A percentile compares a stretch with the other conserved stretches of the same genome.
Evolutionary conservation across 345 rosid genomes (phyloP).

Genomic region (Eutrema yunnanense): DNA sequence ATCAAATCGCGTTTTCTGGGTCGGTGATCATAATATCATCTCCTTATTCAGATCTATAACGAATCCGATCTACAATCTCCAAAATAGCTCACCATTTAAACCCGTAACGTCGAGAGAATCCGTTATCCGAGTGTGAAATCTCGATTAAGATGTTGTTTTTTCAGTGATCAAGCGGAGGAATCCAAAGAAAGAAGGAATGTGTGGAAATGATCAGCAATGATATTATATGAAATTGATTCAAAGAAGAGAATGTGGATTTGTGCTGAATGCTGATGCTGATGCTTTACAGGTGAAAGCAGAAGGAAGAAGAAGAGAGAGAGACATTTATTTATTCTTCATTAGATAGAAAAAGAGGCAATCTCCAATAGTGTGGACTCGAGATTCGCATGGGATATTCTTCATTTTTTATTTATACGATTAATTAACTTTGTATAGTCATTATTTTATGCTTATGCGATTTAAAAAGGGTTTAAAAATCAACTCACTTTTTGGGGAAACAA

Average conservation of each 20-base stretch:
- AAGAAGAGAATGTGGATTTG: constrained; percentile 1
- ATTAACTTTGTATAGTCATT: not conserved
- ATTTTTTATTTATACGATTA: not conserved
- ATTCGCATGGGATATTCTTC: constrained; percentile 29
- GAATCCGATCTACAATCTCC: constrained; percentile 4
- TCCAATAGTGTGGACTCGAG: constrained; percentile 26
- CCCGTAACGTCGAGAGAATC: not conserved
- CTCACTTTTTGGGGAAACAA: not conserved
- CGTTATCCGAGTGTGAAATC: not conserved
- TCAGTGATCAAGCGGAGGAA: not conserved
- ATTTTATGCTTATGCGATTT: too few relatives aligned
- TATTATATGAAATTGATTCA: not conserved
- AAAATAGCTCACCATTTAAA: constrained; percentile 1
- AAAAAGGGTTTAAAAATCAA: not conserved
- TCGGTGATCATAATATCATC: constrained; percentile 9
- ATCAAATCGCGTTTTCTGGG: not conserved
- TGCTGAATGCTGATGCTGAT: constrained; percentile 11
- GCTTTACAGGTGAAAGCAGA: constrained; percentile 20
- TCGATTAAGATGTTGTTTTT: not conserved
- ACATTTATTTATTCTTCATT: not conserved
- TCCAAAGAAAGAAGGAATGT: not conserved
- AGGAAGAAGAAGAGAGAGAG: not conserved
- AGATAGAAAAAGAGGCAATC: not conserved
- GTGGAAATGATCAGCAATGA: not conserved
- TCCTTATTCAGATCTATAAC: constrained; percentile 12